phyloP scores from a whole-genome alignment of 805 yeast species.

The Kazachstania kunashirensis region DNA sequence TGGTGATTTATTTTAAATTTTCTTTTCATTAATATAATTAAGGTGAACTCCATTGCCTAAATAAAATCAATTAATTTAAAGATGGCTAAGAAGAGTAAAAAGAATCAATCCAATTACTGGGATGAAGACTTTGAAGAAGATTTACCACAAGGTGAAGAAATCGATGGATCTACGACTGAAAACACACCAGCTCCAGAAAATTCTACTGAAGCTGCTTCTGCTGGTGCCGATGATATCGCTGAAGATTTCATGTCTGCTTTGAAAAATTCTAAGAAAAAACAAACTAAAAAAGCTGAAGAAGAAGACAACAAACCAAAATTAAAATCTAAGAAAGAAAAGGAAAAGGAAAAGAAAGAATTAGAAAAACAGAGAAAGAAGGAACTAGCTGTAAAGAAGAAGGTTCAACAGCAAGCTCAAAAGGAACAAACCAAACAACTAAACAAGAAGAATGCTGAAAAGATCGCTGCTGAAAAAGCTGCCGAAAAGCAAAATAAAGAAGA shows the following conservation, averaged over 20 bases:
- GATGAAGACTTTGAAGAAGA: constrained; percentile 60
- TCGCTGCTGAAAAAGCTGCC: constrained; percentile 27
- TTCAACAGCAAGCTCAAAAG: constrained; percentile 51
- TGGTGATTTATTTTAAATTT: too few relatives aligned
- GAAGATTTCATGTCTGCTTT: constrained; percentile 77
- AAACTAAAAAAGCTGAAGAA: constrained; percentile 44
- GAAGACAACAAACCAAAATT: constrained; percentile 48
- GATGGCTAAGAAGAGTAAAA: constrained; percentile 49
- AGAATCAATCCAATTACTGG: constrained; percentile 68
- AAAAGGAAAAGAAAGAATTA: constrained; percentile 88
- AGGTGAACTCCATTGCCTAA: too few relatives aligned
- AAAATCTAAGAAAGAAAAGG: constrained; percentile 88
- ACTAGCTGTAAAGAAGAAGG: constrained; percentile 77
- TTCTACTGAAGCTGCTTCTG: constrained; percentile 21
- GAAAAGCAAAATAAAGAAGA: constrained; percentile 21
- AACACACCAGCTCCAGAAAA: constrained; percentile 17
- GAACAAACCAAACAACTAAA: constrained; percentile 44
- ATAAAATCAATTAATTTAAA: too few relatives aligned
- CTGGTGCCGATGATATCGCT: constrained; percentile 34
- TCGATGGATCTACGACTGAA: constrained; percentile 33
- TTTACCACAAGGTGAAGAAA: constrained; percentile 43
- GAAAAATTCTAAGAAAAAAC: constrained; percentile 69
- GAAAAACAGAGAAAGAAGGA: constrained; percentile 89
- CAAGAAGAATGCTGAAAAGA: constrained; percentile 31
- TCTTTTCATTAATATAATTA: too few relatives aligned